Base-by-base conservation (phyloP, 441 rosid species). In the Omphalea diandra region DNA sequence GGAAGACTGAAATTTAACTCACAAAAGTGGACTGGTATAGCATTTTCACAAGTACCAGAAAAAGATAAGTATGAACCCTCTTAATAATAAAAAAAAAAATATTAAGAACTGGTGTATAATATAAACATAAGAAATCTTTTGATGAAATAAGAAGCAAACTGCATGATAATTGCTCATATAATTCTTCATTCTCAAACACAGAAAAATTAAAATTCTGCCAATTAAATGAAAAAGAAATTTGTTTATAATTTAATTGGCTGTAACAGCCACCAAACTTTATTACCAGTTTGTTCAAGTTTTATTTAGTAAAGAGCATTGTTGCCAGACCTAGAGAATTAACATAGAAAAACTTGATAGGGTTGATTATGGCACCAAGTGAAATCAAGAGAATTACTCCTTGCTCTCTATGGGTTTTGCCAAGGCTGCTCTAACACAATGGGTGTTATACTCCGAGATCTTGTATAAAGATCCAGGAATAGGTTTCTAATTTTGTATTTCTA, bases 221-320 rank as follows among this genome's bases (percentile, higher is more conserved):
- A 68, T 55, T 18, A 31, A 66, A 68, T n/a, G 29, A 17, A 29
- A 26, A 15, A 35, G 49, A 11, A 66, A 12, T 24, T 56, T 24
- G 20, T 4, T 22, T 9, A 11, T 38, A 38, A 9, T 26, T 17
- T 54, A 41, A 67, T 29, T 14, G 31, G 71, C 50, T 31, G 18
- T 38, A 67, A 40, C 62, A 67, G 26, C 62, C n/a, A n/a, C n/a
- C n/a, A n/a, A n/a, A n/a, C n/a, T n/a, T 7, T 26, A 14, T 38
- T 31, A 8, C 60, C 40, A 22, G 47, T 50, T 26, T 20, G 8
- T 66, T 50, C 27, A 8, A 35, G 60, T 66, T 66, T 35, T 50
- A 50, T 12, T 14, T n/a, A n/a, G n/a, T n/a, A 12, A 24, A 7
- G 26, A 38, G 66, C 49, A 40, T 35, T 12, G 6, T 22, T 35